Base-by-base conservation (phyloP, 2,329 filamentous ascomycete genomes). In the Hypoxylon sp. region DNA sequence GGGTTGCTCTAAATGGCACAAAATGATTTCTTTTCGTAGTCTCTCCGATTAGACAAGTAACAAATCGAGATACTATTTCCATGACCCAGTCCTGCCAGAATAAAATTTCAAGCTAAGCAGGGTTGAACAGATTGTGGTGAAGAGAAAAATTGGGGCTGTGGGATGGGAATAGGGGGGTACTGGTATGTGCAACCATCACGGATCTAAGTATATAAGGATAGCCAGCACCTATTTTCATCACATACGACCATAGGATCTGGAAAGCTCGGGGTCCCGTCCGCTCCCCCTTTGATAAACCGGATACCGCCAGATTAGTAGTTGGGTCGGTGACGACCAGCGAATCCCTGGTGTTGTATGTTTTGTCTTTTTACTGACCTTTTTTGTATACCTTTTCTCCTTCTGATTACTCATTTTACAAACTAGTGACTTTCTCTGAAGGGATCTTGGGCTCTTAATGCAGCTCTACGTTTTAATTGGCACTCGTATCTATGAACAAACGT, bases 241-340 rank as follows among this genome's bases (percentile, higher is more conserved):
- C 38, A 43, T 43, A 43, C 38, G 38, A 43, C 38, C 38, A 43
- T 43, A 43, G 7, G 17, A 43, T 43, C 17, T 50, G 46, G 46
- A 50, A 30, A 50, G 30, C 23, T 50, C 23, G 46, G 46, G 46
- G 19, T 50, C 46, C 23, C 23, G 23, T 50, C 46, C 14, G 46
- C 46, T 50, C 23, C 19, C 46, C 23, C 46, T 10, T 19, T 1
- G 23, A 50, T 50, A 50, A 50, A n/a, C 46, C 14, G 32, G 23
- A 30, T 50, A 50, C 14, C 10, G 23, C 23, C 11, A 11, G 23
- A 30, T 50, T 50, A 50, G 23, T 50, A 50, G 23, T 50, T 50
- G 46, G 38, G n/a, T n/a, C n/a, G n/a, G n/a, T n/a, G 38, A 43
- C 38, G 38, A 43, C 38, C 38, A 43, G 38, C 38, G 38, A 43